Percentiles rank a stretch among this genome's conserved stretches.
phyloP scores from a whole-genome alignment of 2,329 filamentous ascomycete genomes.

The Pseudocercospora fuligena region DNA sequence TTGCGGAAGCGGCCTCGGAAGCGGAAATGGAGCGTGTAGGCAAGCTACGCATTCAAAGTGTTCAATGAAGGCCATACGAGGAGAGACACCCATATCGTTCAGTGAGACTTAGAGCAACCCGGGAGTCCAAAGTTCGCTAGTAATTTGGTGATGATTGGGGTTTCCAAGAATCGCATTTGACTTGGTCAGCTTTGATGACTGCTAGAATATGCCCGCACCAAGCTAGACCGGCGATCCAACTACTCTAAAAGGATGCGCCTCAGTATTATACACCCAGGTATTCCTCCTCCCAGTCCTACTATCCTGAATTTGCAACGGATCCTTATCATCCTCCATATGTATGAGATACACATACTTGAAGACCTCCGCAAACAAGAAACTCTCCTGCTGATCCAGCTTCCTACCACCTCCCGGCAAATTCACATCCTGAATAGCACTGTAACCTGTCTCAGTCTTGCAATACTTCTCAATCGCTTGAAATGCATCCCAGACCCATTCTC shows the following conservation, averaged over 20 bases:
- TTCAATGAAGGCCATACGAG: no score
- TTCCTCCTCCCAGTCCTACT: constrained; percentile 30
- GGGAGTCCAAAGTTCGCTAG: no score
- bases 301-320: constrained; percentile 28
- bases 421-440: constrained; percentile 34
- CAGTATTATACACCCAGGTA: constrained; percentile 40
- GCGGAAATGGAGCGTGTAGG: no score
- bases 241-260: constrained; percentile 38
- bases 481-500: constrained; percentile 35
- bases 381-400: constrained; percentile 30
- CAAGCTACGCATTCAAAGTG: no score
- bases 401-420: constrained; percentile 27
- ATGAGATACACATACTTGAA: constrained; percentile 37
- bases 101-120: no score
- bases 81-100: no score
- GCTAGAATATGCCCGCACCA: neutral
- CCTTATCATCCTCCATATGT: constrained; percentile 30
- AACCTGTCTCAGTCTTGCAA: constrained; percentile 35
- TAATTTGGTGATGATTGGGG: no score
- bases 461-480: constrained; percentile 31
- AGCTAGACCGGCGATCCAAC: constrained; percentile 21
- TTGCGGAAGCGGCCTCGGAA: no score
- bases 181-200: no score
- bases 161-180: no score
- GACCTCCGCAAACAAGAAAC: constrained; percentile 35